phyloP scores from a whole-genome alignment of 305 asterid species.

The Fraxinus velutina region DNA sequence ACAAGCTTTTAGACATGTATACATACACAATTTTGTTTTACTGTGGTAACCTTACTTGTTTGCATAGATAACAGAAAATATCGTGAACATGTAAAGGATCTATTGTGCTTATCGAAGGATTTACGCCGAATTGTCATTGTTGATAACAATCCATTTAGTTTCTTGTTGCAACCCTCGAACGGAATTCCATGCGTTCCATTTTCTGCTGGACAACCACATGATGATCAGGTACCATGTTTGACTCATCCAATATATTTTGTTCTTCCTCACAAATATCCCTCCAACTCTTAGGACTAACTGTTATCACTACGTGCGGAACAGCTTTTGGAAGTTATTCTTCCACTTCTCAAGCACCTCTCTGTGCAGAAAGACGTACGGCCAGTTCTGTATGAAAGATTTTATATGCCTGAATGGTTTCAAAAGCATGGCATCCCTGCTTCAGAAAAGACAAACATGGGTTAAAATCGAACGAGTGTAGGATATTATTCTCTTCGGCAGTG shows the following conservation, averaged over 20 bases:
- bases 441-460: conserved; percentile 36
- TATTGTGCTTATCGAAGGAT: conserved; percentile 68
- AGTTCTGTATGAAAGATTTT: conserved; percentile 68
- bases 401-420: conserved; percentile 90
- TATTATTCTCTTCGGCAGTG: conserved; percentile 41
- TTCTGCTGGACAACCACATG: conserved; percentile 87
- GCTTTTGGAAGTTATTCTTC: conserved; percentile 93
- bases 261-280: neutral
- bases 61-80: conserved; percentile 60
- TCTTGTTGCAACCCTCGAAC: conserved; percentile 83
- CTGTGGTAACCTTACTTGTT: neutral
- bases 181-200: conserved; percentile 95
- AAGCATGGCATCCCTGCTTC: conserved; percentile 79
- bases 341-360: conserved; percentile 86
- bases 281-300: neutral
- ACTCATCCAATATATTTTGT: neutral
- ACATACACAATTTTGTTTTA: neutral
- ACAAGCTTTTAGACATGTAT: neutral
- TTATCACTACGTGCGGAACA: conserved; percentile 23
- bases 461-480: conserved; percentile 19
- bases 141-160: conserved; percentile 94
- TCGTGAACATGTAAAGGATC: conserved; percentile 87
- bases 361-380: conserved; percentile 73
- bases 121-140: conserved; percentile 70
- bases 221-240: conserved; percentile 16